Evolutionary conservation across 73 alveolate genomes (phyloP).

Genomic region (Paramecium octaurelia): DNA sequence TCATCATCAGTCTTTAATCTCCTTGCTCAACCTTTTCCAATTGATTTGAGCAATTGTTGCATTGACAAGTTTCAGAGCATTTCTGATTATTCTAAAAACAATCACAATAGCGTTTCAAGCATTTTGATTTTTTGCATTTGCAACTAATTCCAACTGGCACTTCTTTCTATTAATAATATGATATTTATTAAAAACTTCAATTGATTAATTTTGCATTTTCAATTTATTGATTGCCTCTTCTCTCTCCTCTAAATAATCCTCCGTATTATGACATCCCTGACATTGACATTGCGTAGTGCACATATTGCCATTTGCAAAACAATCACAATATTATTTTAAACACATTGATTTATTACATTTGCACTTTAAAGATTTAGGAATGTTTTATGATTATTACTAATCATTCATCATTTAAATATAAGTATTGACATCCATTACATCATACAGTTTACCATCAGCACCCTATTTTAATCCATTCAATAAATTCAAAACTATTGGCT

Average conservation of each 20-base stretch:
- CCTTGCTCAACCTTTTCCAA: background rate
- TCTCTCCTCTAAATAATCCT: background rate
- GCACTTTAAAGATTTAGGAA: slow-evolving; percentile 18
- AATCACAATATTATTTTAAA: slow-evolving; percentile 51
- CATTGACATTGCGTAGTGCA: slow-evolving; percentile 42
- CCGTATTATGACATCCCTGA: slow-evolving; percentile 38
- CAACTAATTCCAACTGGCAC: background rate
- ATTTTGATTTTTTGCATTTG: background rate
- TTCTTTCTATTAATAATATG: background rate
- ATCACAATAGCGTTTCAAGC: background rate
- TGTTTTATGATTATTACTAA: background rate
- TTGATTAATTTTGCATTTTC: background rate
- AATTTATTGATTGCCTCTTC: background rate
- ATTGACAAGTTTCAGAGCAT: background rate
- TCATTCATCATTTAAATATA: background rate
- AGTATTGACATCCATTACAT: background rate
- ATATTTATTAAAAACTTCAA: background rate
- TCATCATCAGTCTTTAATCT: background rate
- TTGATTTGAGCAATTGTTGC: background rate
- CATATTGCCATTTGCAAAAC: slow-evolving; percentile 52
- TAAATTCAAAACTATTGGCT: background rate
- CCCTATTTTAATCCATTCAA: background rate
- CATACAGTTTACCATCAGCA: background rate
- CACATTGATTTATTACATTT: slow-evolving; percentile 51
- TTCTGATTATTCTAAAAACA: background rate